Percentiles rank a stretch among this genome's conserved stretches.
Conservation (phyloP, 306 rosid genomes). For the Fagus sylvatica region DNA sequence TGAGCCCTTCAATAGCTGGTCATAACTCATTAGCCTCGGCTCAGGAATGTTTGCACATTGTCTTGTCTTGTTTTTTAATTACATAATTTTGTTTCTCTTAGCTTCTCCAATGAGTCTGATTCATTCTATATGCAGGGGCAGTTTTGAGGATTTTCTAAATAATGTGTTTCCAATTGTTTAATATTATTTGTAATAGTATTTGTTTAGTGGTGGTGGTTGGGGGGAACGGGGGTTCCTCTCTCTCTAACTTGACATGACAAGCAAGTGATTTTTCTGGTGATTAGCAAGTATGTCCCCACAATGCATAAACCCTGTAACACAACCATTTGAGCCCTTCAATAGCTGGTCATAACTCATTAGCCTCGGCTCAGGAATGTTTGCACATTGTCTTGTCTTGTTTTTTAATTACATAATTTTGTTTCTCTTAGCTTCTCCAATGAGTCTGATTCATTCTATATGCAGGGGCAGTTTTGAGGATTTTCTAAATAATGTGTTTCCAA, state of each 20-base stretch:
- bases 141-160: conserved; percentile 2
- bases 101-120: not conserved
- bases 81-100: not conserved
- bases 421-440: not conserved
- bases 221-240: no score
- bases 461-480: not conserved
- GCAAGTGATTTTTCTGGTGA: not conserved
- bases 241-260: not conserved
- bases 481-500: not conserved
- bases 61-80: not conserved
- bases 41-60: not conserved
- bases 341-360: not conserved
- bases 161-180: not conserved
- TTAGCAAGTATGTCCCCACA: not conserved
- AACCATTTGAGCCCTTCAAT: not conserved
- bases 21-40: not conserved
- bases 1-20: not conserved
- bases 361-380: not conserved
- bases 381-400: not conserved
- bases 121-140: not conserved
- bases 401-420: not conserved
- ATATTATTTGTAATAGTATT: no score
- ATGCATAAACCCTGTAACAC: not conserved
- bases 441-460: not conserved
- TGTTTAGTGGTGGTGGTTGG: not conserved